Percentiles rank a stretch among this genome's conserved stretches.
Evolutionary conservation across 2,329 filamentous ascomycete genomes (phyloP).

Genomic region (Colletotrichum neosansevieriae): DNA sequence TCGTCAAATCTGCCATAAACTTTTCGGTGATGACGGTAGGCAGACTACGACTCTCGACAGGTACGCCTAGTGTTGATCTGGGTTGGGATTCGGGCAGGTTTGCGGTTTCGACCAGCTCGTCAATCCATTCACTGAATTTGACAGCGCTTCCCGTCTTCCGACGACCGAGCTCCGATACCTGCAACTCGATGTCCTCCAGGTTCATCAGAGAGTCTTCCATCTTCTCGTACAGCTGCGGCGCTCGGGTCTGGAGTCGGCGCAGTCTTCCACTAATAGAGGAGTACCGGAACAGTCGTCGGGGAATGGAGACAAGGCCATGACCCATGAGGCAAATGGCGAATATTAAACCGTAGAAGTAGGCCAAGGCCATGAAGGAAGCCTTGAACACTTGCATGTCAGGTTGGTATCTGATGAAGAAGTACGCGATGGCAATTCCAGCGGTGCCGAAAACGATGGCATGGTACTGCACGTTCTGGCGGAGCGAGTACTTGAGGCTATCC

Average conservation of each 20-base stretch:
- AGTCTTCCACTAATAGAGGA: constrained; percentile 81
- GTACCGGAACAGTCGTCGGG: constrained; percentile 82
- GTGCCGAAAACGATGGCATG: constrained; percentile 83
- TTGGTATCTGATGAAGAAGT: constrained; percentile 84
- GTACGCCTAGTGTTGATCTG: constrained; percentile 54
- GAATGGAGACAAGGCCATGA: constrained; percentile 93
- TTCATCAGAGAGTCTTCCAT: constrained; percentile 86
- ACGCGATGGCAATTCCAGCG: constrained; percentile 79
- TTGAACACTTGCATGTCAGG: constrained; percentile 81
- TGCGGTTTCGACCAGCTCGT: constrained; percentile 86
- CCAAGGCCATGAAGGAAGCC: constrained; percentile 88
- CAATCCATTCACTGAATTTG: constrained; percentile 93
- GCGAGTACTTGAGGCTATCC: constrained; percentile 83
- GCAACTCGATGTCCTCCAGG: constrained; percentile 83
- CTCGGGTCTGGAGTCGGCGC: constrained; percentile 80
- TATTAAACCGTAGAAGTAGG: constrained; percentile 92
- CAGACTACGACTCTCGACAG: constrained; percentile 62
- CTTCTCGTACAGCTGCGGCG: constrained; percentile 86
- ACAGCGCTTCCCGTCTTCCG: constrained; percentile 83
- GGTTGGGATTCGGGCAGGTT: constrained; percentile 74
- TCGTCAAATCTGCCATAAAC: constrained; percentile 90
- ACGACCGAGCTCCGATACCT: constrained; percentile 82
- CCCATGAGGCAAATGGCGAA: constrained; percentile 98
- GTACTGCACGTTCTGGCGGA: constrained; percentile 89
- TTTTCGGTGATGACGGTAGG: constrained; percentile 92